Evolutionary conservation across 78 protist species (phyloP).

Genomic region (Polysphondylium violaceum): DNA sequence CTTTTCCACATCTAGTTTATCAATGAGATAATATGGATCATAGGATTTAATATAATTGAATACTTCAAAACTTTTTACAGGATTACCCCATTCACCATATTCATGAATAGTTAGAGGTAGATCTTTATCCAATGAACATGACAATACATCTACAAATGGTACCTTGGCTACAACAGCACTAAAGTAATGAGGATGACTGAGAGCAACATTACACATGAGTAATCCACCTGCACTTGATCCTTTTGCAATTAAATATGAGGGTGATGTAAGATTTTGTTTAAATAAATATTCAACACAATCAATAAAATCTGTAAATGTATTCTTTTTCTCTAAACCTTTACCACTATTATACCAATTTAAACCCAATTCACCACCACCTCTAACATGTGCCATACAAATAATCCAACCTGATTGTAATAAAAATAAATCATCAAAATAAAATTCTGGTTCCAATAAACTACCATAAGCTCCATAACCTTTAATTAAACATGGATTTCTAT

Average conservation of each 20-base stretch:
- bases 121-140: slow-evolving; percentile 75
- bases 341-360: slow-evolving; percentile 71
- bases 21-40: slow-evolving; percentile 70
- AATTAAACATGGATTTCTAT: slow-evolving; percentile 52
- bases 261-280: slow-evolving; percentile 14
- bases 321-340: slow-evolving; percentile 34
- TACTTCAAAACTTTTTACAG: not conserved
- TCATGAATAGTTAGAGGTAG: slow-evolving; percentile 88
- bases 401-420: slow-evolving; percentile 63
- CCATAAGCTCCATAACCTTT: slow-evolving; percentile 86
- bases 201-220: slow-evolving; percentile 67
- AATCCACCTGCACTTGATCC: slow-evolving; percentile 83
- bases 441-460: not conserved
- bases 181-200: slow-evolving; percentile 40
- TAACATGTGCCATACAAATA: slow-evolving; percentile 54
- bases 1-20: not conserved
- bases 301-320: slow-evolving; percentile 67
- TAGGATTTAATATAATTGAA: slow-evolving; percentile 80
- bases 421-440: slow-evolving; percentile 25
- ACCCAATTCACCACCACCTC: slow-evolving; percentile 84
- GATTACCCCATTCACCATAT: slow-evolving; percentile 93
- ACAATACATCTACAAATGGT: slow-evolving; percentile 78
- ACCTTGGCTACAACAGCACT: slow-evolving; percentile 67
- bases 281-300: slow-evolving; percentile 66
- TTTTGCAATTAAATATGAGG: slow-evolving; percentile 17